These are phyloP conservation scores for Ganoderma boninense DNA, from an alignment of 1,284 basidiomycete species.

Conservation along the genomic window DNA sequence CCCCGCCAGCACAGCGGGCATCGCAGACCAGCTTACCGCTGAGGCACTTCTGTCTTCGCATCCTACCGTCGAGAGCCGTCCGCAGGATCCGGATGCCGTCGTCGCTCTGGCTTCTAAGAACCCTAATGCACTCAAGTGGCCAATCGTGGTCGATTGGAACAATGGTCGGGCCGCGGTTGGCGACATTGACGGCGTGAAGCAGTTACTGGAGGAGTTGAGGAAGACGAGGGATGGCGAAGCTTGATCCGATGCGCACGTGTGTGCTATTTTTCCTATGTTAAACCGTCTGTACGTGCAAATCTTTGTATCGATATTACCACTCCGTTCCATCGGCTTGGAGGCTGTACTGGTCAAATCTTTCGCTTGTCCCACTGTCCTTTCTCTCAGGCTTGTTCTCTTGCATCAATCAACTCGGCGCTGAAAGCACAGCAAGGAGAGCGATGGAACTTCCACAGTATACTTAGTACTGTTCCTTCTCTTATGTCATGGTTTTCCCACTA, in stretches of 20 bases:
- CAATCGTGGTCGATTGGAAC: conserved; percentile 82
- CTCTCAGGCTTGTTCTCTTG: background rate
- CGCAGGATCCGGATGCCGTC: conserved; percentile 55
- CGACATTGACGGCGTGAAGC: conserved; percentile 70
- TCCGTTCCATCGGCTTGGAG: background rate
- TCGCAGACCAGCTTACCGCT: conserved; percentile 38
- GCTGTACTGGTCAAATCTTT: background rate
- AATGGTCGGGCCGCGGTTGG: conserved; percentile 71
- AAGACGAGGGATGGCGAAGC: conserved; percentile 69
- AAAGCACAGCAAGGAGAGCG: background rate
- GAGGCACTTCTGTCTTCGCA: conserved; percentile 63
- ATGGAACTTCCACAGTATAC: background rate
- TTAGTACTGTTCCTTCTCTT: background rate
- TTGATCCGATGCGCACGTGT: conserved; percentile 3
- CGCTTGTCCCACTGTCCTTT: background rate
- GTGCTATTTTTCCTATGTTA: background rate
- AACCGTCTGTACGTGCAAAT: background rate
- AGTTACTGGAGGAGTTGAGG: conserved; percentile 68
- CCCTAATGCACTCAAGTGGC: conserved; percentile 67
- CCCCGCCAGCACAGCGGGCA: conserved; percentile 33
- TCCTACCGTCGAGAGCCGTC: conserved; percentile 54
- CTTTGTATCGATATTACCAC: background rate
- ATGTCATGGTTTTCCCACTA: background rate
- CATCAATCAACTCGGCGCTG: background rate
- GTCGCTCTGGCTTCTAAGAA: conserved; percentile 59